Evolutionary conservation across 2,329 filamentous ascomycete species (phyloP).

Genomic region (Pestalotiopsis sp.): DNA sequence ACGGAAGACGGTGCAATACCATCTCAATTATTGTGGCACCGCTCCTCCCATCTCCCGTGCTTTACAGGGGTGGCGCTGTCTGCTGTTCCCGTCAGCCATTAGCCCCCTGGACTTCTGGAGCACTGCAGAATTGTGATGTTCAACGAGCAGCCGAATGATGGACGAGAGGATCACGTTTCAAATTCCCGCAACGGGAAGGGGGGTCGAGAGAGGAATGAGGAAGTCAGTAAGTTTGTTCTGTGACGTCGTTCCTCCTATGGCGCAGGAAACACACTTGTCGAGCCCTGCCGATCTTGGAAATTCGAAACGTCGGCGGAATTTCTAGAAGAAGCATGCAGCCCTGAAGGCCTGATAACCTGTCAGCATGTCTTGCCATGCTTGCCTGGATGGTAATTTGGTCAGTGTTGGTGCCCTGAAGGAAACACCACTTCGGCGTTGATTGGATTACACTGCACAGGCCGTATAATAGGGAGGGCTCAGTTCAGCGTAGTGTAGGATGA

Average conservation of each 20-base stretch:
- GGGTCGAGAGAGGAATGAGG: neutral
- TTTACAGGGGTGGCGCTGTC: neutral
- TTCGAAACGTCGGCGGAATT: neutral
- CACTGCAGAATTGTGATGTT: conserved; percentile 6
- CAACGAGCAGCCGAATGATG: conserved; percentile 1
- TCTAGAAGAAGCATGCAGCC: neutral
- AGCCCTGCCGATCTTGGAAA: neutral
- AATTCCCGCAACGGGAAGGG: neutral
- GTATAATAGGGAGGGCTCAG: too few relatives aligned
- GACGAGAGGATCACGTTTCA: neutral
- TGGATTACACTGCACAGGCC: too few relatives aligned
- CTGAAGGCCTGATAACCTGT: neutral
- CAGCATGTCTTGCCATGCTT: neutral
- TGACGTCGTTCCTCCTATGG: neutral
- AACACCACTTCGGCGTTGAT: too few relatives aligned
- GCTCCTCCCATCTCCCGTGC: neutral
- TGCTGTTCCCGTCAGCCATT: neutral
- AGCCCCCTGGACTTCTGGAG: neutral
- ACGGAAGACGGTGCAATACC: neutral
- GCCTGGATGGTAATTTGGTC: neutral
- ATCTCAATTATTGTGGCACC: neutral
- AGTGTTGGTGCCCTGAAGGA: neutral
- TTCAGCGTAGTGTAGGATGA: neutral
- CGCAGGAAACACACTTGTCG: neutral
- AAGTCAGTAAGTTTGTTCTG: neutral